Percentiles rank a stretch among this genome's conserved stretches.
phyloP scores from a whole-genome alignment of 768 basidiomycete genomes.

The Lactarius vividus region DNA sequence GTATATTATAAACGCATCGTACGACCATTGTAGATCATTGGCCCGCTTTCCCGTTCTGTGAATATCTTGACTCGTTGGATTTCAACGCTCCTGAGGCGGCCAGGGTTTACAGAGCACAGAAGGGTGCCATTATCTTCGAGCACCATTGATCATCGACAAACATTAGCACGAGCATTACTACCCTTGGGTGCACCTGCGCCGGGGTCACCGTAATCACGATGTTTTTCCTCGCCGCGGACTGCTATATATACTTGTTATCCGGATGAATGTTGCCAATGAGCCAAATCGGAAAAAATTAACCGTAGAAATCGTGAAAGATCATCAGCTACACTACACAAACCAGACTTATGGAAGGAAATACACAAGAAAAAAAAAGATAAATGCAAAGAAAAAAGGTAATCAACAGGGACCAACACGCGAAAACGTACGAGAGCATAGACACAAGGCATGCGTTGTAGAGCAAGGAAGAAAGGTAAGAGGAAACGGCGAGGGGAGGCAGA shows the following conservation, averaged over 20 bases:
- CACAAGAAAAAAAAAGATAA: neutral
- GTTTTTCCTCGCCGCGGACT: too few relatives aligned
- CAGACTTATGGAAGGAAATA: neutral
- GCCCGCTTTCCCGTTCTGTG: too few relatives aligned
- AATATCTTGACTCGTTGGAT: too few relatives aligned
- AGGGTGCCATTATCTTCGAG: too few relatives aligned
- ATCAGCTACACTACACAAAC: conserved; percentile 24
- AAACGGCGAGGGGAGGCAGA: neutral
- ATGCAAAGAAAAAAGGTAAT: conserved; percentile 4
- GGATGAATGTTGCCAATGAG: neutral
- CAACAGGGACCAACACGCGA: neutral
- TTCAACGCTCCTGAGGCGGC: too few relatives aligned
- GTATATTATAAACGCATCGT: too few relatives aligned
- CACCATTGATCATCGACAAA: too few relatives aligned
- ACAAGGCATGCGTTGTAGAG: conserved; percentile 4
- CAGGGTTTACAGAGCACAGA: too few relatives aligned
- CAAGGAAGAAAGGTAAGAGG: neutral
- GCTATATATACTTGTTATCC: neutral
- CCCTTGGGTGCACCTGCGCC: too few relatives aligned
- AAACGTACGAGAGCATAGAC: neutral
- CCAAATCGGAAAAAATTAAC: neutral
- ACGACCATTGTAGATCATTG: too few relatives aligned
- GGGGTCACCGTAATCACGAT: too few relatives aligned
- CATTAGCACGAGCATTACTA: too few relatives aligned
- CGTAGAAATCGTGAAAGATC: conserved; percentile 20